Evolutionary conservation across 2,329 filamentous ascomycete species (phyloP), one percentile per base, ranked within the genome.

Genomic region (Nemania diffusa): DNA sequence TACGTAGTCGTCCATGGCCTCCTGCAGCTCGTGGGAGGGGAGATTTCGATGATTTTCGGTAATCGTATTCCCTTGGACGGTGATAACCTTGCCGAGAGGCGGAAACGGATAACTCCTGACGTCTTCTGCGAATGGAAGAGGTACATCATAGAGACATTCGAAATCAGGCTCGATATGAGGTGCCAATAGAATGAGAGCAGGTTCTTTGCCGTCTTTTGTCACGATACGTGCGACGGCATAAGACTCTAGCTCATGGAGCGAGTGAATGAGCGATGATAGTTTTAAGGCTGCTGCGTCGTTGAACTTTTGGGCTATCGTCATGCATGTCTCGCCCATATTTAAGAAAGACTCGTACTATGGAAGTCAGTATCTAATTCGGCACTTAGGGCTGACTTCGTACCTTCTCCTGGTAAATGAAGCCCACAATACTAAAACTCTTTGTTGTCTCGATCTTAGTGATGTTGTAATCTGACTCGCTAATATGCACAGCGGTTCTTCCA

Each of bases 101-200:
- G 96, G 94, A 72, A 99, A 99, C 65, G 90, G 91, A 78, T 97
- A 98, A n/a, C 86, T 86, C 40, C 96, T 88, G 55, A 97, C 85
- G 76, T 99, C 96, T 81, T 99, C 96, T 2, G 93, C 91, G 75
- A 97, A 99, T 0, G 96, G 96, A 5, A 98, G 84, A 40, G 96
- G 93, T 0, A 97, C 87, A 76, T 99, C 96, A 69, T 97, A 90
- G 1, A 99, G 84, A 73, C 92, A 95, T 78, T 97, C 94, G 71
- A 92, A 88, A 27, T 92, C 90, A 2, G 86, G 83, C 69, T 97
- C 92, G 66, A 97, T 89, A 22, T 88, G 87, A 2, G 96, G 96
- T 5, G 92, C 90, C 50, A 99, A 85, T 15, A 98, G 83, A 0
- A 97, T 81, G 17, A 98, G 82, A 32, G 88, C 76, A 0, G 96